Evolutionary conservation across 139 green algal species (phyloP).

Genomic region (Chlorella ohadii): DNA sequence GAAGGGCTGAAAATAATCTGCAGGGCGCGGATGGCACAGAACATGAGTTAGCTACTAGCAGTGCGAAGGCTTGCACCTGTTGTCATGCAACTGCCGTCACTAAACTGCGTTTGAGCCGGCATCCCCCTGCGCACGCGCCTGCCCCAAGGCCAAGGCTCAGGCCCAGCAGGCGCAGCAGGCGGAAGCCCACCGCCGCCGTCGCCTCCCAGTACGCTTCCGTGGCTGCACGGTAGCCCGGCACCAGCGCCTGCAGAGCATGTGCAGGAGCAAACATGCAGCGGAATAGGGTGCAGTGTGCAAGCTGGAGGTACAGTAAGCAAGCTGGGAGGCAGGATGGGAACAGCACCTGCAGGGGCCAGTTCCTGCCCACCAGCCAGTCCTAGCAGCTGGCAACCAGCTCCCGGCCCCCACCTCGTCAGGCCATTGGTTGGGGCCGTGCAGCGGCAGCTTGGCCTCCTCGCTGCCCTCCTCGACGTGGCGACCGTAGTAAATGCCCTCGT

Average conservation of each 20-base stretch:
- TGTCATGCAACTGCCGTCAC: too few species aligned
- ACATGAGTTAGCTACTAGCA: too few species aligned
- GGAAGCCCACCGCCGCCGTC: slow-evolving; percentile 46
- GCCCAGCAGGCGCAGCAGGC: slow-evolving; percentile 82
- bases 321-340: too few species aligned
- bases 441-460: slow-evolving; percentile 65
- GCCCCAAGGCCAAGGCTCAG: slow-evolving; percentile 72
- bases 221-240: slow-evolving; percentile 63
- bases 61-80: too few species aligned
- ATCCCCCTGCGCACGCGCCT: too few species aligned
- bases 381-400: background rate
- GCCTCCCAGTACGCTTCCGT: slow-evolving; percentile 70
- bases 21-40: background rate
- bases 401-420: slow-evolving; percentile 49
- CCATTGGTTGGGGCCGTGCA: slow-evolving; percentile 96
- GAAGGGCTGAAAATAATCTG: slow-evolving; percentile 70
- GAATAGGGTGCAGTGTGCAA: too few species aligned
- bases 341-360: too few species aligned
- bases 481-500: slow-evolving; percentile 91
- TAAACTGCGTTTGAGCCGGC: too few species aligned
- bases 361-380: too few species aligned
- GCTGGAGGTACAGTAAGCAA: too few species aligned
- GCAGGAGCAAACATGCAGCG: too few species aligned
- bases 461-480: slow-evolving; percentile 59
- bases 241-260: background rate